These are phyloP conservation scores for Chlorella ohadii DNA, from an alignment of 139 green algal species.

Conservation along the genomic window DNA sequence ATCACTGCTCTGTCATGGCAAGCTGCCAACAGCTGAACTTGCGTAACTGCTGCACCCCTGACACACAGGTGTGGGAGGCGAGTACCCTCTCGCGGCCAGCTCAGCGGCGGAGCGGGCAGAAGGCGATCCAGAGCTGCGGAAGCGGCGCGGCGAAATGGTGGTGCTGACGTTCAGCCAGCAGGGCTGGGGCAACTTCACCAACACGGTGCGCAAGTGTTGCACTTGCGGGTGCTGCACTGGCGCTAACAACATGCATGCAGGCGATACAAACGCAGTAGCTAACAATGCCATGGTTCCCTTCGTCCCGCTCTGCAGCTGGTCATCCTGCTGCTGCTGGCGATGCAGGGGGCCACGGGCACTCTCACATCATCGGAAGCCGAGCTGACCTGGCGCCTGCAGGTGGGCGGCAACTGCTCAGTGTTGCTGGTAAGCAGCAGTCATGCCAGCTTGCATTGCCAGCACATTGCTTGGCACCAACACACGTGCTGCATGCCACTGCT, in stretches of 20 bases:
- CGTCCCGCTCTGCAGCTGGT: constrained; percentile 9
- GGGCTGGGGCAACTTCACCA: constrained; percentile 42
- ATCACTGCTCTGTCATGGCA: too few relatives aligned
- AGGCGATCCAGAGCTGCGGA: constrained; percentile 44
- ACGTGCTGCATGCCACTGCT: not conserved
- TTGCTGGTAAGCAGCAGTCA: too few relatives aligned
- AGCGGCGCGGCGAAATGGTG: constrained; percentile 48
- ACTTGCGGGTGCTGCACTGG: too few relatives aligned
- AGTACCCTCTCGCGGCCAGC: constrained; percentile 82
- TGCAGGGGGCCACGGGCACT: constrained; percentile 1
- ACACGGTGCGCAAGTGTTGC: too few relatives aligned
- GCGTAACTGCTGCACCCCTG: too few relatives aligned
- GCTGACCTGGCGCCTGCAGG: constrained; percentile 15
- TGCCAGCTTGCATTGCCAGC: not conserved
- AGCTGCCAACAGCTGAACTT: too few relatives aligned
- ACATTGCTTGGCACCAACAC: too few relatives aligned
- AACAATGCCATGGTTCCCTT: too few relatives aligned
- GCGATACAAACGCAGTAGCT: too few relatives aligned
- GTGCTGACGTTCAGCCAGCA: constrained; percentile 51
- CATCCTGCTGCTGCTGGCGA: constrained; percentile 43
- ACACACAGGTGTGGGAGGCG: constrained; percentile 58
- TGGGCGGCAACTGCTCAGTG: not conserved
- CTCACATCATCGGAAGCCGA: not conserved
- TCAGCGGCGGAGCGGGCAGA: constrained; percentile 81
- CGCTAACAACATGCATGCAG: too few relatives aligned